Base-by-base conservation (phyloP, 2,329 filamentous ascomycete genomes). In the Trichoderma guizhouense region DNA sequence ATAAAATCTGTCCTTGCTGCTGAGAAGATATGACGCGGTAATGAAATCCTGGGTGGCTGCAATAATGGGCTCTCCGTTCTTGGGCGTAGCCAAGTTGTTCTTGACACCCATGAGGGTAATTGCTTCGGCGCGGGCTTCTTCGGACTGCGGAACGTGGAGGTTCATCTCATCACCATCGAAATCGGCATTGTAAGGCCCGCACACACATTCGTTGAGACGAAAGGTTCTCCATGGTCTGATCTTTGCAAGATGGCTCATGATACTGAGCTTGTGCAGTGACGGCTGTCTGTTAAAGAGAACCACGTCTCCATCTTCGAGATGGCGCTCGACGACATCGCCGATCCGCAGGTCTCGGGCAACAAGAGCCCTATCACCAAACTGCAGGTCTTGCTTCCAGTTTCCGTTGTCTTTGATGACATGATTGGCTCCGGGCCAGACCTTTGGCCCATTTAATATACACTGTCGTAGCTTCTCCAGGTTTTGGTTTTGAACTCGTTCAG, bases 141-240 rank as follows among this genome's bases (percentile, higher is more conserved):
- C 96, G 0, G 96, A 98, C 80, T 99, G 96, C 2, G 96, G 96
- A 18, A 99, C 95, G 82, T 99, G 96, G 62, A 99, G 83, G 77
- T 99, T 99, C 96, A 99, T 99, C 82, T 99, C 96, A 77, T 99
- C 96, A 73, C 96, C 96, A 78, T 99, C 96, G 76, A 99, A 99
- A 88, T 99, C 96, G 71, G 96, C 96, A 77, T 99, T 99, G 86
- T 99, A 99, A 4, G 96, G 96, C 73, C 93, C 95, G 82, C 96
- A 99, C 1, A 97, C 96, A 88, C 96, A 99, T 81, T 99, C 96
- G 79, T 99, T 99, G 21, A 99, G 87, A 69, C 96, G 92, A 80
- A 99, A 98, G 0, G 96, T 99, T 81, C 95, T 91, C 91, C 96
- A 97, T 0, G 95, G 96, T 64, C 96, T 90, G 63, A 99, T 90